Base-by-base conservation (phyloP, 2,329 filamentous ascomycete species). In the Apiospora saccharicola region DNA sequence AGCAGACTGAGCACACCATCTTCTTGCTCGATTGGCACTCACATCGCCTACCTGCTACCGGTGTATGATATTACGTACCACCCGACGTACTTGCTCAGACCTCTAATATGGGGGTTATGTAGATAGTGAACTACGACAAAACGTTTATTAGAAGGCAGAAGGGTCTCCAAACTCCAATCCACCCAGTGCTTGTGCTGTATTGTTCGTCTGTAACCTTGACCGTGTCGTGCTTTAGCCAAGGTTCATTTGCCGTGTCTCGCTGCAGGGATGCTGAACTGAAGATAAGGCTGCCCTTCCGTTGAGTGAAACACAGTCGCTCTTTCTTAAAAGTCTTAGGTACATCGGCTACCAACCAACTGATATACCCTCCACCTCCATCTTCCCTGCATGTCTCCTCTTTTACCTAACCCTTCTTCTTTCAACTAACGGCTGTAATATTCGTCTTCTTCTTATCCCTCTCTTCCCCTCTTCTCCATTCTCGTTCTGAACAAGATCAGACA, bases 281-380 rank as follows among this genome's bases (percentile, higher is more conserved):
- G 57, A 64, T 64, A 64, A 64, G 57, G 57, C 57, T 64, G 57
- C 57, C 30, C 34, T n/a, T 41, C 30, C 19, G 30, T 34, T 22
- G n/a, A 64, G 34, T 64, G 57, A 64, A 64, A 64, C 57, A 64
- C 30, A 61, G 53, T 12, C 51, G 51, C 26, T 57, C 51, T 57
- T 57, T 41, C 37, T 41, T 41, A 8, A 57, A 24, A 47, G 46
- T 47, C 46, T 49, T 49, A 49, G 49, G 53, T 61, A 61, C 53
- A 61, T 61, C 16, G 53, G 26, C 30, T 34, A 8, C 37, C 37
- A 34, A 19, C 51, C 26, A 41, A n/a, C 34, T 41, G 34, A 64
- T 64, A 64, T 64, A 64, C 57, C 67, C 67, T 69, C 67, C 67
- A n/a, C n/a, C 67, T 49, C 67, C 47, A 46, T n/a, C 67, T 49